Base-by-base conservation (phyloP, 169 alveolate species). In the Plasmodium fragile region DNA sequence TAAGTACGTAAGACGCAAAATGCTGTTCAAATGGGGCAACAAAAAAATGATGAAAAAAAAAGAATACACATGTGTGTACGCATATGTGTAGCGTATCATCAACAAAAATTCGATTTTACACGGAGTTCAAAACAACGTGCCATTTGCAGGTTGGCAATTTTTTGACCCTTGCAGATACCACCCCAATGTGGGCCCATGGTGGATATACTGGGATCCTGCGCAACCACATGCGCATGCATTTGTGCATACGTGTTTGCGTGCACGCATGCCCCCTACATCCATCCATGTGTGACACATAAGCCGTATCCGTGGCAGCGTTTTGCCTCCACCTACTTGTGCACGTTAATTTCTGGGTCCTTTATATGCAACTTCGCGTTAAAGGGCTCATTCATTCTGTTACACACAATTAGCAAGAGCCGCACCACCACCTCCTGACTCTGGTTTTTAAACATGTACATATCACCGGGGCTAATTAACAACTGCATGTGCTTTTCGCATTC, bases 401-500 rank as follows among this genome's bases (percentile, higher is more conserved):
- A 91, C 22, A 81, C 92, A 32, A 91, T 91, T 70, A 91, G 81
- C 30, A 91, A 49, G 53, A 91, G 59, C 36, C 92, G 82, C 59
- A 83, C 94, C 75, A 81, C 94, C 22, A 81, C 69, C 65, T 91
- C 94, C 65, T 71, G 94, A 91, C 94, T 91, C n/a, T 91, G 83
- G 70, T 91, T 91, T 91, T 91, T 91, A 69, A 91, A 91, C 92
- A 81, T 91, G 70, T 91, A 91, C 78, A 81, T 91, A 91, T 91
- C 94, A 49, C 94, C 94, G 18, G 94, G 94, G 72, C 94, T 70
- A 34, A 91, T 91, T 91, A 91, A 70, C 79, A 91, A 81, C 45
- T 91, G 94, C 94, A 91, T 91, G 71, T 91, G 94, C 34, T 91
- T 91, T 81, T 91, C 94, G 73, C 94, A 91, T 91, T 91, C 94